phyloP scores from a whole-genome alignment of 441 rosid genomes.

The Syzygium malaccense region DNA sequence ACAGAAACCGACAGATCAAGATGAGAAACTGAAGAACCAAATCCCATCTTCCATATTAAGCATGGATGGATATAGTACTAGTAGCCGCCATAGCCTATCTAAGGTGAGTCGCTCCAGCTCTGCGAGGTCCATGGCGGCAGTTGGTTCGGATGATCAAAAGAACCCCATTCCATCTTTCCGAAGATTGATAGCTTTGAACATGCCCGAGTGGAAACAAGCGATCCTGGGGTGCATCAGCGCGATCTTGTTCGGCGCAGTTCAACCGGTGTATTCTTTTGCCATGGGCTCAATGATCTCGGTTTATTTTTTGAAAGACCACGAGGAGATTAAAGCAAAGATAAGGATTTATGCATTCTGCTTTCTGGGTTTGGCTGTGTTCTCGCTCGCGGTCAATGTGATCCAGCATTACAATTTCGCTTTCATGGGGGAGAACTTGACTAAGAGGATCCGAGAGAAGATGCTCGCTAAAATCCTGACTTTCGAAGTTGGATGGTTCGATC shows the following conservation, averaged over 20 bases:
- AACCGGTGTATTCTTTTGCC: conserved; percentile 54
- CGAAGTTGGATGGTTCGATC: conserved; percentile 87
- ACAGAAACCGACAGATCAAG: not conserved
- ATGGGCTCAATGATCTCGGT: conserved; percentile 70
- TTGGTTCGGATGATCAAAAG: conserved; percentile 10
- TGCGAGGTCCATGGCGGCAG: conserved; percentile 17
- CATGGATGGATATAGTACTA: conserved; percentile 22
- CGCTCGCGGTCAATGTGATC: conserved; percentile 35
- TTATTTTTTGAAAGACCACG: conserved; percentile 42
- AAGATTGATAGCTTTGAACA: conserved; percentile 52
- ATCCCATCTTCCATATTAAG: conserved; percentile 11
- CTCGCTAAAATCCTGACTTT: conserved; percentile 62
- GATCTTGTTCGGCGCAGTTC: conserved; percentile 54
- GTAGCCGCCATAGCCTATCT: conserved; percentile 38
- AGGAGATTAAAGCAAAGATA: conserved; percentile 49
- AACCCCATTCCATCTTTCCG: conserved; percentile 37
- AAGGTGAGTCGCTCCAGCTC: conserved; percentile 51
- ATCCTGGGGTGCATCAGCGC: conserved; percentile 53
- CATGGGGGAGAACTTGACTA: conserved; percentile 65
- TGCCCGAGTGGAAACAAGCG: conserved; percentile 83
- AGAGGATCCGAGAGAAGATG: conserved; percentile 71
- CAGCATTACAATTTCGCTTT: conserved; percentile 80
- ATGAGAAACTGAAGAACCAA: too few relatives aligned
- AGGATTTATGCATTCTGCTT: conserved; percentile 44
- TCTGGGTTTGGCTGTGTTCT: conserved; percentile 41